A percentile compares a stretch with the other conserved stretches of the same genome.
Evolutionary conservation across 768 basidiomycete genomes (phyloP).

Genomic region (Pleurotus citrinopileatus): DNA sequence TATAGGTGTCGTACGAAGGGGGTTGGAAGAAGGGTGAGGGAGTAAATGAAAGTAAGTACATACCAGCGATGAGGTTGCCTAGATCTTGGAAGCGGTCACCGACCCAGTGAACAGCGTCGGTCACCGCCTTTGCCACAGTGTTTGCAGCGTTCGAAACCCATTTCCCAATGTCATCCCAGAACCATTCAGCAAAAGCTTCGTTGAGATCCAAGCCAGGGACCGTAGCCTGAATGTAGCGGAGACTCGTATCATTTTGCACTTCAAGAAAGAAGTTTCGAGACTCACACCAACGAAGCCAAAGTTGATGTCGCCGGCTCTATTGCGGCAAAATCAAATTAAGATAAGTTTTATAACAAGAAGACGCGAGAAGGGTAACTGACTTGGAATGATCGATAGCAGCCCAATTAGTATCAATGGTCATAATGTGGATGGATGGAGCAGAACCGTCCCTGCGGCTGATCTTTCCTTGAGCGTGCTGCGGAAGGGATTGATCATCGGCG

Average conservation of each 20-base stretch:
- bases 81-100: slow-evolving; percentile 14
- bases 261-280: too few species aligned
- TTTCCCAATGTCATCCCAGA: slow-evolving; percentile 2
- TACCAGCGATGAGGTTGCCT: slow-evolving; percentile 15
- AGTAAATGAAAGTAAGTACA: slow-evolving; percentile 15
- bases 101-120: background rate
- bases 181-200: slow-evolving; percentile 1
- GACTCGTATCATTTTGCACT: too few species aligned
- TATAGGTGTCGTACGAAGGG: too few species aligned
- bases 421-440: slow-evolving; percentile 25
- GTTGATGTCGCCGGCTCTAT: slow-evolving; percentile 1
- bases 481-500: slow-evolving; percentile 34
- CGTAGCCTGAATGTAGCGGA: background rate
- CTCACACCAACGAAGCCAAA: background rate
- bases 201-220: slow-evolving; percentile 1
- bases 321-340: background rate
- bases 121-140: background rate
- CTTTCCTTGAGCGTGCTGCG: slow-evolving; percentile 18
- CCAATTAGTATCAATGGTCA: slow-evolving; percentile 32
- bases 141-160: slow-evolving; percentile 5
- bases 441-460: slow-evolving; percentile 23
- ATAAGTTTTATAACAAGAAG: background rate
- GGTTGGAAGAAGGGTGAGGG: too few species aligned
- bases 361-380: slow-evolving; percentile 10
- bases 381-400: slow-evolving; percentile 19